These are phyloP conservation scores for Chlorella vulgaris DNA, from an alignment of 139 green algal genomes.

Conservation along the genomic window DNA sequence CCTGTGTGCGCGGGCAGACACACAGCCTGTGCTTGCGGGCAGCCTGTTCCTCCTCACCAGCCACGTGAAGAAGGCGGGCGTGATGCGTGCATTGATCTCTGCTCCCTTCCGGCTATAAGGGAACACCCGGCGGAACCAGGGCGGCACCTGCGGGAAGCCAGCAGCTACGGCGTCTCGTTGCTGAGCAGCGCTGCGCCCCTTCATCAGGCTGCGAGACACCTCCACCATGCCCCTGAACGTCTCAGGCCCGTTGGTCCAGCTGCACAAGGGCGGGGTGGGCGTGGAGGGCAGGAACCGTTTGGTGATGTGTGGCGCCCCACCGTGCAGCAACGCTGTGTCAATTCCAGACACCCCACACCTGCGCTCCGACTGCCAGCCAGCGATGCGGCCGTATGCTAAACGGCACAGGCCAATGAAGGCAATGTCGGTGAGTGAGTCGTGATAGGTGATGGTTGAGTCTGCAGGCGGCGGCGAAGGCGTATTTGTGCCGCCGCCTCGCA, in stretches of 20 bases:
- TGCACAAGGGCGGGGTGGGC: no score
- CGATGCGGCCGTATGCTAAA: conserved; percentile 61
- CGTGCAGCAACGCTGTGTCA: not conserved
- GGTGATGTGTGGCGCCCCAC: not conserved
- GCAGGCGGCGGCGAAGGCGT: no score
- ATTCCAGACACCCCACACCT: not conserved
- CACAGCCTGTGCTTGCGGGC: no score
- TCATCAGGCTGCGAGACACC: conserved; percentile 63
- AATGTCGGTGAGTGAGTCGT: conserved; percentile 59
- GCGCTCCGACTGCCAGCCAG: conserved; percentile 52
- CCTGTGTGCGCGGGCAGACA: no score
- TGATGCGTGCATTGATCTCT: conserved; percentile 79
- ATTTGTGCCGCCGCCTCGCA: no score
- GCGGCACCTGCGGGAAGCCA: conserved; percentile 68
- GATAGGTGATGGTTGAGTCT: no score
- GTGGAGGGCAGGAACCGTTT: not conserved
- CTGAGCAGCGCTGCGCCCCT: conserved; percentile 50
- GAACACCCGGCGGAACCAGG: conserved; percentile 72
- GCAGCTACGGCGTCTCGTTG: conserved; percentile 66
- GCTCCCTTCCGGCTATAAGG: conserved; percentile 79
- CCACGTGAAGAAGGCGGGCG: conserved; percentile 76
- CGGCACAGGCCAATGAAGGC: conserved; percentile 73
- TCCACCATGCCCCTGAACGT: conserved; percentile 81
- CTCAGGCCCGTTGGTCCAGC: conserved; percentile 46
- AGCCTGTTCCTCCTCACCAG: conserved; percentile 64